Evolutionary conservation across 1,284 basidiomycete genomes (phyloP), one percentile per base, ranked within the genome.

Genomic region (Termitomyces sp.): DNA sequence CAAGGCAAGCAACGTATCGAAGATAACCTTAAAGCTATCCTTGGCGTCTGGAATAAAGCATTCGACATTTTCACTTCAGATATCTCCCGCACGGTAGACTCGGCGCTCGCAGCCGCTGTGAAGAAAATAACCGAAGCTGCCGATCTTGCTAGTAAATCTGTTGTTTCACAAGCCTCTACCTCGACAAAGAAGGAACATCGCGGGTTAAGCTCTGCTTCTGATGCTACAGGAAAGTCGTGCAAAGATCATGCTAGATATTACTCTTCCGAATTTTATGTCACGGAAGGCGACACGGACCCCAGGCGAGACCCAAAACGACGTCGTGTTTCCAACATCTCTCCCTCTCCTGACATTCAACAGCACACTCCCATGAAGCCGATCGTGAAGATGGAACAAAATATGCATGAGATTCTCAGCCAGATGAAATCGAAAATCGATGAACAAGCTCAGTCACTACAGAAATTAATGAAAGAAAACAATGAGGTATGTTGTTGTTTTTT

Each of bases 1-100:
- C 68, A 74, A 51, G 71, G 67, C 52, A 74, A 74, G 54, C 68
- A 72, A 43, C 70, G 68, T 21, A 63, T 73, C 30, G 72, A 77
- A 46, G 63, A 63, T 40, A 72, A 67, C 44, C 64, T 70, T 35
- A 61, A 64, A 43, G 68, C 69, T 10, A 69, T 79, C 13, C 71
- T 69, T 46, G 58, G 61, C 30, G 58, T 77, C 31, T 80, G 78
- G 78, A 68, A 68, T 52, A 66, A 73, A 34, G 63, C 73, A 16
- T 74, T 80, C 50, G 67, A 72, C 38, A 53, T 64, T 10, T 67
- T 79, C 53, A 63, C 71, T 14, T 60, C 62, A 10, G 73, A 76
- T 35, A 68, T 77, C 48, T 68, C 65, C 57, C 66, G 63, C 56
- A 61, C 60, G 35, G 64, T 79, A 47, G 73, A 78, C 51, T 58